Evolutionary conservation across 768 basidiomycete species (phyloP), one percentile per base, ranked within the genome.

Genomic region (Guyanaporus albipodus): DNA sequence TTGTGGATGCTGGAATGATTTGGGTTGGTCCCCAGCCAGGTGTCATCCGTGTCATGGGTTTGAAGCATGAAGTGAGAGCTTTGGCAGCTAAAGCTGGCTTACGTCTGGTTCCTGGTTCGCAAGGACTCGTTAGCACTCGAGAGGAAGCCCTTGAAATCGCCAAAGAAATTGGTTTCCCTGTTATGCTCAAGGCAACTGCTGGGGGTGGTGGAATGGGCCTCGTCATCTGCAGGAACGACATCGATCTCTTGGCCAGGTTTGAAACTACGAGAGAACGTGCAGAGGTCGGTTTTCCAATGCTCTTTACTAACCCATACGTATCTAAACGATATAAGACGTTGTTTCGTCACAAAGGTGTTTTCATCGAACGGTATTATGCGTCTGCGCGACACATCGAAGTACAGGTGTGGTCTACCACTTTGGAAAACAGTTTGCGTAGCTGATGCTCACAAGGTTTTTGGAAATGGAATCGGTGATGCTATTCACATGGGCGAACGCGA

Each of bases 141-240:
- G 70, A 70, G 7, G 76, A 75, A 1, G 79, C 76, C 0, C 39
- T 72, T 8, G 47, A 53, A 14, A 58, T 71, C 2, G 77, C 78
- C 10, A 52, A 48, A 8, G 47, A 50, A 4, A 67, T 82, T 19
- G 80, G 80, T 0, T 83, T 70, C 52, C 85, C 84, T 0, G 70
- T 87, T 5, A 77, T 85, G 60, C 59, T 85, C 52, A 86, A 85
- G 60, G 78, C 83, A 1, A 82, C 80, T 1, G 80, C 79, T 0
- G 84, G 83, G 3, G 85, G 84, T 2, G 83, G 85, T 3, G 85
- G 84, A 0, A 79, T 83, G 75, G 83, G 83, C 4, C 73, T 85
- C 56, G 70, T 73, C 7, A 68, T 84, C 23, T 85, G 82, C 55
- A 49, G 55, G 15, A 56, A 67, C 35, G 71, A 70, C n/a, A 41